Percentiles rank a stretch among this genome's conserved stretches.
phyloP scores from a whole-genome alignment of 129 eudicot species.

The Tagetes erecta region DNA sequence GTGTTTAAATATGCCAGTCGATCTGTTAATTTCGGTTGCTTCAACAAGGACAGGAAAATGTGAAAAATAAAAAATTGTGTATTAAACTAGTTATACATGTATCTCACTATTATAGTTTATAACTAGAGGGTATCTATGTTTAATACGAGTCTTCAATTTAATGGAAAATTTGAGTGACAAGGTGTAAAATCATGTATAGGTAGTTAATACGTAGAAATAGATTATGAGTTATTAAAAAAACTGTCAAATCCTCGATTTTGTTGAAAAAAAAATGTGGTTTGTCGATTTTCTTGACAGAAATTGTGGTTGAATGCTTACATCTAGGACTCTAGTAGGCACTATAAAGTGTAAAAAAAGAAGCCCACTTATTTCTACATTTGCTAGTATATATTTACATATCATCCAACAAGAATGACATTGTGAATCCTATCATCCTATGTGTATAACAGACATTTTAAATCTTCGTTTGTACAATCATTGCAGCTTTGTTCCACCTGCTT shows the following conservation, averaged over 20 bases:
- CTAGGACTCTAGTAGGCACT: background rate
- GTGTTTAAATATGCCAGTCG: too few relatives aligned
- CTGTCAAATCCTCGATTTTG: background rate
- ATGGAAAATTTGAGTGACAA: too few relatives aligned
- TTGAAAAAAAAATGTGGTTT: background rate
- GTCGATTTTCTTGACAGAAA: conserved; percentile 7
- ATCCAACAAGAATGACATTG: background rate
- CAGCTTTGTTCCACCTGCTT: conserved; percentile 88
- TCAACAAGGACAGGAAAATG: too few relatives aligned
- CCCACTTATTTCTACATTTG: background rate
- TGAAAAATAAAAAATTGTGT: too few relatives aligned
- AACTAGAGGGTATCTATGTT: background rate
- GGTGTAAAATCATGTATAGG: too few relatives aligned
- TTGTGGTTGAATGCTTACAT: background rate
- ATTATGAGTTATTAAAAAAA: too few relatives aligned
- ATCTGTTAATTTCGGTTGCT: too few relatives aligned
- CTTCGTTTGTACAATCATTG: conserved; percentile 4
- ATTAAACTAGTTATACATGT: background rate
- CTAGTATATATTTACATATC: background rate
- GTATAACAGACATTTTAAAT: background rate
- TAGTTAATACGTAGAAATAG: too few relatives aligned
- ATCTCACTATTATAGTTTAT: too few relatives aligned
- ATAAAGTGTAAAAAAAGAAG: background rate
- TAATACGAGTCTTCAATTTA: background rate
- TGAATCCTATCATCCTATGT: background rate